Conservation (phyloP, 148 eudicot genomes). For the Beta vulgaris region DNA sequence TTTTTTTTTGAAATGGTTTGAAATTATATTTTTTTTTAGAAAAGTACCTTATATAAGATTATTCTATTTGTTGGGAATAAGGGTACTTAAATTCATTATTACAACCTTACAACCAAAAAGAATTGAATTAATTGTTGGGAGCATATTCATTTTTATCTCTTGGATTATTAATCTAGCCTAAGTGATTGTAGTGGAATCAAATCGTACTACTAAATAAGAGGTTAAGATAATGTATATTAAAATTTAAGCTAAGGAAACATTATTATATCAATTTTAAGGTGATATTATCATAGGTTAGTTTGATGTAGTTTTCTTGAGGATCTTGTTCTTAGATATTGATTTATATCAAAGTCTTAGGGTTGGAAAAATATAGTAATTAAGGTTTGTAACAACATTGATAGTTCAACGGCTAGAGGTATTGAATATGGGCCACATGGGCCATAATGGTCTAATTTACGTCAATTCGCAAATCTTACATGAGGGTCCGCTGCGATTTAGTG, state of each 20-base stretch:
- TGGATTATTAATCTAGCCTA: too few species aligned
- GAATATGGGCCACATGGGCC: conserved; percentile 12
- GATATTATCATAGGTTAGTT: conserved; percentile 1
- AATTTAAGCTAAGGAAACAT: too few species aligned
- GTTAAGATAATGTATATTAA: too few species aligned
- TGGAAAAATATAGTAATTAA: background rate
- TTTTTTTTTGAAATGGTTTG: too few species aligned
- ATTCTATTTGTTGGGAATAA: background rate
- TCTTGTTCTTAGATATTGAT: conserved; percentile 13
- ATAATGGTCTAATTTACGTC: conserved; percentile 28
- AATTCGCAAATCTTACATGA: conserved; percentile 31
- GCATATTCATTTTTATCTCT: background rate
- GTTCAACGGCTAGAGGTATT: conserved; percentile 6
- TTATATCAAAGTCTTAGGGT: background rate
- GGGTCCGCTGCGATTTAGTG: conserved; percentile 36
- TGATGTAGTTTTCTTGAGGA: conserved; percentile 8
- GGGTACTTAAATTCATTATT: background rate
- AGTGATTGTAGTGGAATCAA: too few species aligned
- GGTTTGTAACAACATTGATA: conserved; percentile 6
- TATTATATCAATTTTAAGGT: too few species aligned
- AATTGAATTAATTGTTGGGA: too few species aligned
- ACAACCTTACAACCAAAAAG: too few species aligned
- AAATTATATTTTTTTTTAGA: too few species aligned
- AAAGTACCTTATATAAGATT: background rate
- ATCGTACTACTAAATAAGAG: too few species aligned